Base-by-base conservation (phyloP, 176 grass and related monocot species). In the Musa troglodytarum region DNA sequence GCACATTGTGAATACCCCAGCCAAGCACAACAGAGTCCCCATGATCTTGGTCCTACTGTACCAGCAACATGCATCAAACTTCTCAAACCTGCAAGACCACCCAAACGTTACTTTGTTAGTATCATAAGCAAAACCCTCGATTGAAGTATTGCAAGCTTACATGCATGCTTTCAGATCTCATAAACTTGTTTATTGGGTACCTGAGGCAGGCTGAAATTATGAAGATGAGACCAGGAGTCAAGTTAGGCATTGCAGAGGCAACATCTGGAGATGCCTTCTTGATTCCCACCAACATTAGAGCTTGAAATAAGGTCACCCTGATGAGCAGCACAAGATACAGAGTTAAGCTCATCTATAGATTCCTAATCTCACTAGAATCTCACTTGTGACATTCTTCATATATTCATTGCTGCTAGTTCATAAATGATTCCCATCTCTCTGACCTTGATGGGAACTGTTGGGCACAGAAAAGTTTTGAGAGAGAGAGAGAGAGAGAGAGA, bases 201-300 rank as follows among this genome's bases (percentile, higher is more conserved):
- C 89, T 80, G 26, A 84, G 79, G 67, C 65, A 86, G 7, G 89
- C 86, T 52, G 89, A 83, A 56, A 92, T 65, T 49, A 78, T 53
- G 81, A 92, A 92, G 19, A 92, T 91, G 1, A 91, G 54, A 2
- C 85, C 89, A 54, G 89, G 82, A 49, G 76, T 29, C 10, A 91
- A 77, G 78, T 91, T 91, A 11, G 89, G 80, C 85, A 91, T 91
- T 56, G 89, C 89, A 80, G 89, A 91, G 15, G 89, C 89, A 15
- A 91, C 75, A 10, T 85, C 73, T 1, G 85, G 89, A 8, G 85
- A 83, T 8, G 85, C 85, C 69, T 88, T 92, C 74, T 85, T 74
- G 23, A 88, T 76, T 54, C 89, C 85, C 76, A 83, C 1, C 20
- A 92, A 26, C 82, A 88, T 81, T 23, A 92, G 81, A 49, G 57